phyloP scores from a whole-genome alignment of 345 rosid species.

The Ceriops decandra region DNA sequence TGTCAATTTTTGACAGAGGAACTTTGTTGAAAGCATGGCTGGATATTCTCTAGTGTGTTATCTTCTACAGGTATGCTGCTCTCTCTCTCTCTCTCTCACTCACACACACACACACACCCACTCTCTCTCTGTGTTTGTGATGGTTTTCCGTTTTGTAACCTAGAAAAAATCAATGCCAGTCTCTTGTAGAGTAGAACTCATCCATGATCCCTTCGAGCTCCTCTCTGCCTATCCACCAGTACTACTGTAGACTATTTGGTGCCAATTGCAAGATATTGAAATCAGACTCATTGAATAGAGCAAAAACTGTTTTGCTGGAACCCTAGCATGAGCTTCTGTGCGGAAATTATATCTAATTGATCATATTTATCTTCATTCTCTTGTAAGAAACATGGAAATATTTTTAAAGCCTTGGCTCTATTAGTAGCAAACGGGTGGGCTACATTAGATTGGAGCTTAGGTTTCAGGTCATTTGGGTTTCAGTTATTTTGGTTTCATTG shows the following conservation, averaged over 20 bases:
- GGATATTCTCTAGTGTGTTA: slow-evolving; percentile 99
- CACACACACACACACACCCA: not conserved
- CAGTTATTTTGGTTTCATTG: no score
- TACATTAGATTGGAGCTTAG: no score
- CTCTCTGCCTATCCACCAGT: no score
- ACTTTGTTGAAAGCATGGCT: slow-evolving; percentile 99
- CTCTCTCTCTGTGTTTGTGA: no score
- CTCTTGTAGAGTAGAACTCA: not conserved
- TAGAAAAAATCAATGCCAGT: not conserved
- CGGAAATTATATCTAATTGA: not conserved
- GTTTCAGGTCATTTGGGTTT: no score
- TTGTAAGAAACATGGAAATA: not conserved
- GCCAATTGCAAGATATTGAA: not conserved
- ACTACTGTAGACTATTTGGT: not conserved
- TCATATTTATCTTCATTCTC: not conserved
- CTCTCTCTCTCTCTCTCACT: not conserved
- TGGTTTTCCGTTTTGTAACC: no score
- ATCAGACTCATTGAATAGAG: not conserved
- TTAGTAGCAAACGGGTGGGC: no score
- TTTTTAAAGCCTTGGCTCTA: not conserved
- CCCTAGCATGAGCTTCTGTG: not conserved
- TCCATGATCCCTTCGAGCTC: no score
- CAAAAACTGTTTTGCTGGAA: not conserved
- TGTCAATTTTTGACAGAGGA: slow-evolving; percentile 55
- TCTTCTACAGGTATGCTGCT: slow-evolving; percentile 71